Conservation (phyloP, 805 yeast species). For the Candida hispaniensis region DNA sequence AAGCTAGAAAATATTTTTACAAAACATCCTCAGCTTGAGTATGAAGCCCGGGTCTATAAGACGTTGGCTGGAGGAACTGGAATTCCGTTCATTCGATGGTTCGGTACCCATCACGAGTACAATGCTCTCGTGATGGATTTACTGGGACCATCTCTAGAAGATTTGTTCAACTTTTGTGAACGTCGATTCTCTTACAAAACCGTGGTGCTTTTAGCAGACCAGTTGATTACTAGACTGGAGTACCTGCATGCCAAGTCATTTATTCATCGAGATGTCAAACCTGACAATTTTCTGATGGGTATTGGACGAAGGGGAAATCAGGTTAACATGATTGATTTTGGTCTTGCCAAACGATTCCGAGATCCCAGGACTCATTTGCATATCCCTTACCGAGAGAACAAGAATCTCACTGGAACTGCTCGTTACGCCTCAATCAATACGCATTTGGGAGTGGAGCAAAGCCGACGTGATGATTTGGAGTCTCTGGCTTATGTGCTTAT, state of each 20-base stretch:
- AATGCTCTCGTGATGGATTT: conserved; percentile 95
- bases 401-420: conserved; percentile 94
- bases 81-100: conserved; percentile 94
- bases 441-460: conserved; percentile 93
- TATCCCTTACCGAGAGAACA: conserved; percentile 92
- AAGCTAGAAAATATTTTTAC: conserved; percentile 83
- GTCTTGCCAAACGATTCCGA: conserved; percentile 85
- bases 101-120: conserved; percentile 91
- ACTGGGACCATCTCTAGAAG: conserved; percentile 91
- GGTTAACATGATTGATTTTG: conserved; percentile 89
- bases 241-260: conserved; percentile 92
- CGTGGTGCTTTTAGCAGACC: conserved; percentile 85
- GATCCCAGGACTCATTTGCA: conserved; percentile 91
- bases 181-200: conserved; percentile 89
- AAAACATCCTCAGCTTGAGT: conserved; percentile 92
- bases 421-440: conserved; percentile 93
- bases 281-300: conserved; percentile 78
- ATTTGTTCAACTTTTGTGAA: conserved; percentile 90
- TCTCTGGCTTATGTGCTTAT: conserved; percentile 94
- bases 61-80: conserved; percentile 95
- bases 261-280: conserved; percentile 74
- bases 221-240: conserved; percentile 85
- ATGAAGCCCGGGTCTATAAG: conserved; percentile 92
- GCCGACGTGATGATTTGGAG: conserved; percentile 92
- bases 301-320: conserved; percentile 91